Evolutionary conservation across 2,329 filamentous ascomycete genomes (phyloP), one percentile per base, ranked within the genome.

Genomic region (Botrytis medusae): DNA sequence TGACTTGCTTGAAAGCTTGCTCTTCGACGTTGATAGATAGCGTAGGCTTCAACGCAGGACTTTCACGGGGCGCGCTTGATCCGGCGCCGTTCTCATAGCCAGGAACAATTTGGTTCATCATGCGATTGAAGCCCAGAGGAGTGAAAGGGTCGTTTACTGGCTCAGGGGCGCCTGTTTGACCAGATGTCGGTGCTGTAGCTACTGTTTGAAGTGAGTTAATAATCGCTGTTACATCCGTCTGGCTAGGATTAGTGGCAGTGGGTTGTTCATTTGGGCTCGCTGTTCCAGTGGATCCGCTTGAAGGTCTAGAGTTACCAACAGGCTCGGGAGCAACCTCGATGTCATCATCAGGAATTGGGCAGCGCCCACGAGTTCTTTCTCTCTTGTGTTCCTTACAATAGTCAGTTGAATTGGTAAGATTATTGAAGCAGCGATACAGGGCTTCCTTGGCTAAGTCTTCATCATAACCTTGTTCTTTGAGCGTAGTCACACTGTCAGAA

Each of bases 371-470:
- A 71, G 87, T 86, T 70, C 87, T 82, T 61, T 89, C 86, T 72
- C 86, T 84, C 64, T 82, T 84, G 74, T 92, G 88, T 22, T 90
- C 88, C 72, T 85, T 85, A 80, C 93, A 96, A 81, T 98, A 98
- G 72, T 96, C 92, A 48, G 86, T 84, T 10, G 93, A 90, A 40
- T 85, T 83, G 3, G 84, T 81, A 7, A 82, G 78, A 71, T 87
- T 87, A 72, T 93, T 93, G 79, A 93, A 92, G 78, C 93, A 93
- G 72, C 95, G 90, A 81, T 93, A 98, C 0, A 96, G 84, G 44
- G 93, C 94, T 82, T 98, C 95, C 46, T 88, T 87, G 10, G 88
- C 91, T 70, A 98, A 85, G 20, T 89, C 88, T 61, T 87, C 84
- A 32, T 90, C 85, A 74, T 84, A 89, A 1, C 86, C 86, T 72